Evolutionary conservation across 768 basidiomycete genomes (phyloP), one percentile per base, ranked within the genome.

Genomic region (Porpolomopsis calyptriformis): DNA sequence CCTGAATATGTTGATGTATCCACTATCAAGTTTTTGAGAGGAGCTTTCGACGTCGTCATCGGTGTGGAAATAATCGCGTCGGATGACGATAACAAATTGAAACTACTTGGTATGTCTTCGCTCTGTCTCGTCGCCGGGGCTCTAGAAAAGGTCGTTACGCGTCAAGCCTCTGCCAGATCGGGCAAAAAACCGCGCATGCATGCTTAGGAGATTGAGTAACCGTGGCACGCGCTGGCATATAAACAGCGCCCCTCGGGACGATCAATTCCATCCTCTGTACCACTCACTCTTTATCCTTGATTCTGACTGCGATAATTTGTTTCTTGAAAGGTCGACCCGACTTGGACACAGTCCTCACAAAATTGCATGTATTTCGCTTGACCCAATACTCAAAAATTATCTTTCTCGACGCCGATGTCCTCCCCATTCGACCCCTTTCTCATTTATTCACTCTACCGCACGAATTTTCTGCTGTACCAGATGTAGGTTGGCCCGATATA

Each of bases 401-500:
- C 55, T 93, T 90, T 64, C 79, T 96, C 49, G 90, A 94, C 63
- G 91, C 90, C 54, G 90, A 94, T 60, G 78, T 91, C 42, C 83
- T 94, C 53, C 87, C 89, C 45, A 72, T 89, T 42, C 78, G 85
- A 40, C 87, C 94, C 23, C 70, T 99, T 45, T 85, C 89, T 27
- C 92, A 94, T 64, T 79, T 99, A n/a, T 97, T 99, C 64, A 70
- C 73, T 26, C 64, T 85, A 39, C 76, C 84, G 3, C 71, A 83
- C 60, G 81, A 87, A 51, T 92, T 99, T 59, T 83, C 92, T 34
- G 96, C 96, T 7, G 86, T 82, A 6, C 92, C 96, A 9, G 96
- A 99, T 63, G 88, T 92, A 25, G 96, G 96, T 54, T 99, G 96
- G 96, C 96, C 96, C 33, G 96, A 99, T 64, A 93, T 96, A 50